Evolutionary conservation across 345 rosid species (phyloP).

Genomic region (Angophora floribunda): DNA sequence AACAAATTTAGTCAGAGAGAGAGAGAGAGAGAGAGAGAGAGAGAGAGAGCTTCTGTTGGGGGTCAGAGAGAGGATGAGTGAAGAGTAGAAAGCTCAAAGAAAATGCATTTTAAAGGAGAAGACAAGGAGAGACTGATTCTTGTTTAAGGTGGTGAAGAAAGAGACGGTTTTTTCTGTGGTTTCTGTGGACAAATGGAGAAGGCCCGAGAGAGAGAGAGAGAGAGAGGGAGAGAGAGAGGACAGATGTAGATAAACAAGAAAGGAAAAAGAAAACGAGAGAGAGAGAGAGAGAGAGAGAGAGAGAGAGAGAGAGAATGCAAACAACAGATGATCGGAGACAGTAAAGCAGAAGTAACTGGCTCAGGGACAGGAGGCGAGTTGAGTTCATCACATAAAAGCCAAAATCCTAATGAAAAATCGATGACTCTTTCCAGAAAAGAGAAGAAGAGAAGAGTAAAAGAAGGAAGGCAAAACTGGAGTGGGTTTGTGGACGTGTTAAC

Average conservation of each 20-base stretch:
- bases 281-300: slow-evolving; percentile 1
- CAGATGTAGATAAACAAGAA: neutral
- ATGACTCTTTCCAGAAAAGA: neutral
- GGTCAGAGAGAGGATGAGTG: slow-evolving; percentile 6
- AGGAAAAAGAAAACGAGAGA: neutral
- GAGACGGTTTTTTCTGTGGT: neutral
- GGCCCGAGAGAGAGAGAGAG: neutral
- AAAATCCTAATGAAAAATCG: neutral
- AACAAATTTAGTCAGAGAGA: neutral
- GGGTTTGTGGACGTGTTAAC: slow-evolving; percentile 6
- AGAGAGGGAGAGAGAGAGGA: neutral
- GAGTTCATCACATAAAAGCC: neutral
- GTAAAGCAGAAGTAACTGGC: neutral
- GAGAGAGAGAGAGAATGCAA: slow-evolving; percentile 1
- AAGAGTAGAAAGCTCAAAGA: neutral
- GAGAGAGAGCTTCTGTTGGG: neutral
- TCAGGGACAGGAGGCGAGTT: neutral
- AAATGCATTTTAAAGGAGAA: neutral
- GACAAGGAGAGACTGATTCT: neutral
- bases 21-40: neutral
- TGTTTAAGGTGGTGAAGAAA: neutral
- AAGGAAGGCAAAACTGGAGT: neutral
- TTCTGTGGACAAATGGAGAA: neutral
- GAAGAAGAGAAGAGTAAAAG: neutral
- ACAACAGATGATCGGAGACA: neutral